Percentiles rank a stretch among this genome's conserved stretches.
Evolutionary conservation across 768 basidiomycete genomes (phyloP).

Genomic region (Trametes meyenii): DNA sequence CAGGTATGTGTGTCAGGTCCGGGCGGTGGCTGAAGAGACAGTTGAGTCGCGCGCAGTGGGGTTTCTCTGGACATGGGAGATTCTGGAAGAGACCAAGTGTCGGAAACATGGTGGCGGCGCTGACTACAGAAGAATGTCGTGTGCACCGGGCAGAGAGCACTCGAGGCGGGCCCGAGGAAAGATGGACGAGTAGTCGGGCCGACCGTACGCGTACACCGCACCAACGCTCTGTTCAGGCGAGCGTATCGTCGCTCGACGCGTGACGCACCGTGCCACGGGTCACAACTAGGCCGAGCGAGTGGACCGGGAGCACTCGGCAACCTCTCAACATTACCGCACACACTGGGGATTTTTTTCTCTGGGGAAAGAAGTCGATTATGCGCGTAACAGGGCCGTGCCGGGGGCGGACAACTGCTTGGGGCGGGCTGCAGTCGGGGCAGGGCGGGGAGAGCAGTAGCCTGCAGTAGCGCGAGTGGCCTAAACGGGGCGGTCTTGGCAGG

Average conservation of each 20-base stretch:
- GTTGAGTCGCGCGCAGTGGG: constrained; percentile 48
- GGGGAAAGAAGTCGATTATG: no score
- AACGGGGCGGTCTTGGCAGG: background rate
- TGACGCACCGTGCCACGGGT: no score
- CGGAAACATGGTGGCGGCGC: constrained; percentile 58
- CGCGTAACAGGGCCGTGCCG: background rate
- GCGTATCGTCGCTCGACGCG: no score
- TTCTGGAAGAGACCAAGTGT: constrained; percentile 57
- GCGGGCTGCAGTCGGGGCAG: background rate
- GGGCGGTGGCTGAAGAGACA: constrained; percentile 72
- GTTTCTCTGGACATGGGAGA: constrained; percentile 59
- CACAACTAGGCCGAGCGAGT: no score
- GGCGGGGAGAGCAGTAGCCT: background rate
- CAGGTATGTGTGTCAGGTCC: constrained; percentile 39
- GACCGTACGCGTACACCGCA: no score
- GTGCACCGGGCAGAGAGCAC: constrained; percentile 1
- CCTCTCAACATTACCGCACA: no score
- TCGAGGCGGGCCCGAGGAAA: background rate
- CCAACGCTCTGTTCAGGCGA: no score
- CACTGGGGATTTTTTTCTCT: no score
- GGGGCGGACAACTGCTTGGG: background rate
- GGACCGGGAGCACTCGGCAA: no score
- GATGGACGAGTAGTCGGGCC: no score
- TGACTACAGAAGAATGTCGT: background rate
- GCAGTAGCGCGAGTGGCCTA: background rate